These are phyloP conservation scores for Neurospora sp. DNA, from an alignment of 2,329 filamentous ascomycete species.

Conservation along the genomic window DNA sequence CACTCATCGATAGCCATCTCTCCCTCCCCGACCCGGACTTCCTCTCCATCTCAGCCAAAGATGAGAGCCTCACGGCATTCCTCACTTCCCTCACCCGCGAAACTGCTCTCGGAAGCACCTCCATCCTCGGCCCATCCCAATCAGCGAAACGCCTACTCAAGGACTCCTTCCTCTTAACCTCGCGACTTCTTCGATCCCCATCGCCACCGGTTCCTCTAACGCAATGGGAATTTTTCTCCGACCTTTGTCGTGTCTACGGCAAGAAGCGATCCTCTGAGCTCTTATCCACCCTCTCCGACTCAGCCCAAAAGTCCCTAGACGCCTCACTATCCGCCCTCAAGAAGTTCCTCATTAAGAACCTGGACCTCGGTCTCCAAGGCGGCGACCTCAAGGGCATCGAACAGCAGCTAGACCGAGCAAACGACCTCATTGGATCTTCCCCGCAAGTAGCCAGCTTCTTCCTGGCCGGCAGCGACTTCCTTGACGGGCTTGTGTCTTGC, in stretches of 20 bases:
- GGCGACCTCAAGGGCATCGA: slow-evolving; percentile 47
- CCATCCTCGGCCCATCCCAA: slow-evolving; percentile 24
- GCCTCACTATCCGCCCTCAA: slow-evolving; percentile 49
- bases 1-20: slow-evolving; percentile 56
- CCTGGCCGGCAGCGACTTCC: slow-evolving; percentile 76
- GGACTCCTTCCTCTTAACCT: slow-evolving; percentile 52
- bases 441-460: slow-evolving; percentile 50
- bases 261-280: slow-evolving; percentile 49
- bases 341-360: slow-evolving; percentile 46
- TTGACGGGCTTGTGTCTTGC: slow-evolving; percentile 62
- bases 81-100: slow-evolving; percentile 57
- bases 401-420: slow-evolving; percentile 45
- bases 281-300: slow-evolving; percentile 38
- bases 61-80: slow-evolving; percentile 52
- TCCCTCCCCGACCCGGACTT: slow-evolving; percentile 49
- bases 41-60: slow-evolving; percentile 34
- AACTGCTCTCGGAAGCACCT: slow-evolving; percentile 29
- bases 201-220: slow-evolving; percentile 39
- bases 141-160: slow-evolving; percentile 43
- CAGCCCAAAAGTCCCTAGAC: slow-evolving; percentile 39
- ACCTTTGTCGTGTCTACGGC: slow-evolving; percentile 56
- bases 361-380: slow-evolving; percentile 47
- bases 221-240: slow-evolving; percentile 57
- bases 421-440: slow-evolving; percentile 53
- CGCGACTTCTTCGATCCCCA: slow-evolving; percentile 40